A percentile compares a stretch with the other conserved stretches of the same genome.
Conservation (phyloP, 2,329 filamentous ascomycete species). For the Rugonectria rugulosa region DNA sequence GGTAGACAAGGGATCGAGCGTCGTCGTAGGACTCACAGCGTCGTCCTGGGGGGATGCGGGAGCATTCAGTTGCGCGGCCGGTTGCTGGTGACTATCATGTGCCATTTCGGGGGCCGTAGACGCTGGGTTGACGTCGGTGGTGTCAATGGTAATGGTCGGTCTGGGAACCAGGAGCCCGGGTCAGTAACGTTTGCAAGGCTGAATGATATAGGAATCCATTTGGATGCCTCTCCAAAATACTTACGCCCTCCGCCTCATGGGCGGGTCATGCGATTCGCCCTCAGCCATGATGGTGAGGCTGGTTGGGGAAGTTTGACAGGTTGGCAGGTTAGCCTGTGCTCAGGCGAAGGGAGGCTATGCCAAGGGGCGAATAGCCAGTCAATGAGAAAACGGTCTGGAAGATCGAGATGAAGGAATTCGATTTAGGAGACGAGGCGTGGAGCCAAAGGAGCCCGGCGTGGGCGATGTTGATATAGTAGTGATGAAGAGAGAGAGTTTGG, state of each 20-base stretch:
- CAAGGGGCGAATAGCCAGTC: conserved; percentile 22
- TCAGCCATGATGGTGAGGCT: conserved; percentile 33
- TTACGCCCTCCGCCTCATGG: conserved; percentile 38
- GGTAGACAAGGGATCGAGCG: conserved; percentile 42
- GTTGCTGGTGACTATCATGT: conserved; percentile 32
- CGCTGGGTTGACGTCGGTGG: conserved; percentile 49
- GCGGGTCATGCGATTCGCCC: conserved; percentile 27
- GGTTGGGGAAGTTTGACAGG: conserved; percentile 13
- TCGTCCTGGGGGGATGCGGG: conserved; percentile 50
- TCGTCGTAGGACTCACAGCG: conserved; percentile 49
- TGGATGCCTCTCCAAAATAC: conserved; percentile 25
- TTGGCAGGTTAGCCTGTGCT: neutral
- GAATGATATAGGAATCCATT: conserved; percentile 14
- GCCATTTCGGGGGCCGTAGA: conserved; percentile 41
- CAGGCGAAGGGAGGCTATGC: conserved; percentile 33
- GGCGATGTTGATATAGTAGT: conserved; percentile 24
- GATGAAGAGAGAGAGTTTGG: conserved; percentile 21
- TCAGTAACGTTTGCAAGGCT: conserved; percentile 25
- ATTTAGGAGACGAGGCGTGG: conserved; percentile 32
- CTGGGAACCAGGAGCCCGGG: conserved; percentile 40
- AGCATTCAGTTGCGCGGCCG: conserved; percentile 37
- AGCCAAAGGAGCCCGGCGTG: conserved; percentile 29
- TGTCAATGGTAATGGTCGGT: conserved; percentile 64
- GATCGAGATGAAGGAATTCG: conserved; percentile 25
- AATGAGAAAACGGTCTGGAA: conserved; percentile 25